phyloP scores from a whole-genome alignment of 2,329 filamentous ascomycete genomes.

The Stagonosporopsis tanaceti region DNA sequence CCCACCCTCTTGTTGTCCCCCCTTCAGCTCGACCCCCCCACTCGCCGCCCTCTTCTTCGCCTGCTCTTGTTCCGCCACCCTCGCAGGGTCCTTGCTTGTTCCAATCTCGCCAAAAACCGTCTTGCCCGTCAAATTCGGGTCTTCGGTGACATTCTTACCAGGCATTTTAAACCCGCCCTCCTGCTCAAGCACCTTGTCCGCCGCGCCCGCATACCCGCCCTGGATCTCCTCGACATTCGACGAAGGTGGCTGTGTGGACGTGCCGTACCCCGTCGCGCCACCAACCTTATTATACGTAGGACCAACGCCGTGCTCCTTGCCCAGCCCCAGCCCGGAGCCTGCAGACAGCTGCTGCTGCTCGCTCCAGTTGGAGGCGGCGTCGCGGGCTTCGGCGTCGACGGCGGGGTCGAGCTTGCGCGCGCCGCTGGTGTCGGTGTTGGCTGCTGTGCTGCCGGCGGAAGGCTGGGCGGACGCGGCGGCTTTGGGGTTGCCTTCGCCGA shows the following conservation, averaged over 20 bases:
- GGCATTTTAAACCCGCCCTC: constrained; percentile 55
- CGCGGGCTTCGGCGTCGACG: constrained; percentile 55
- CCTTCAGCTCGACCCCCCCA: constrained; percentile 38
- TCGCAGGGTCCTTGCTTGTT: constrained; percentile 62
- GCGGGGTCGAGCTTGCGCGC: constrained; percentile 61
- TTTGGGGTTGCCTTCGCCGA: constrained; percentile 66
- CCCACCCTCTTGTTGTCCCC: constrained; percentile 24
- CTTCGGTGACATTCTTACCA: constrained; percentile 61
- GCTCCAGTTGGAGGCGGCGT: constrained; percentile 50
- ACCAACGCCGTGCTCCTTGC: constrained; percentile 47
- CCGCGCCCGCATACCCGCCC: constrained; percentile 44
- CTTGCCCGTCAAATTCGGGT: constrained; percentile 35
- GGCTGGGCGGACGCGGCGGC: constrained; percentile 59
- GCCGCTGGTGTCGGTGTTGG: constrained; percentile 63
- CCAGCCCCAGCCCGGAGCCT: constrained; percentile 39
- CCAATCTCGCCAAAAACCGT: constrained; percentile 57
- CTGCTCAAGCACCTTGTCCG: constrained; percentile 33
- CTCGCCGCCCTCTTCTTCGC: constrained; percentile 44
- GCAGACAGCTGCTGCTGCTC: constrained; percentile 53
- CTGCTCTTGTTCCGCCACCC: constrained; percentile 55
- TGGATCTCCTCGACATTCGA: constrained; percentile 26
- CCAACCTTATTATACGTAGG: constrained; percentile 44
- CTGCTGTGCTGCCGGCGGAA: constrained; percentile 62
- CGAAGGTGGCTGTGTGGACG: constrained; percentile 3
- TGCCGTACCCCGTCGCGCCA: constrained; percentile 31